Evolutionary conservation across 2,329 filamentous ascomycete genomes (phyloP).

Genomic region (Fusarium drepaniforme): DNA sequence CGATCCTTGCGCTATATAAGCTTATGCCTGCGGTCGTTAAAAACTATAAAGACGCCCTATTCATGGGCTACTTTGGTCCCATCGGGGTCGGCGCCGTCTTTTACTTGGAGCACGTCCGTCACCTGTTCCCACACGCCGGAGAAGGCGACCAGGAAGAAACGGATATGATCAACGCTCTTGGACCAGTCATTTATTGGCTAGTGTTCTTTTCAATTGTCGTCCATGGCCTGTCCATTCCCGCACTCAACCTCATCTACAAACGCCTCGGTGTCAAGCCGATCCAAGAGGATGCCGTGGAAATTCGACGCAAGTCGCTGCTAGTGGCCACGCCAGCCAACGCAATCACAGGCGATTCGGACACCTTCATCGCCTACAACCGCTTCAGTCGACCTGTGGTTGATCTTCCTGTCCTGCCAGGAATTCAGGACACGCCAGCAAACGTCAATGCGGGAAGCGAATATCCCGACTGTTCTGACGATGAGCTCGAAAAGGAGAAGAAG

Average conservation of each 20-base stretch:
- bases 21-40: conserved; percentile 64
- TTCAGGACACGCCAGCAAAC: conserved; percentile 8
- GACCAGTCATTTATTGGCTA: conserved; percentile 57
- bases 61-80: conserved; percentile 79
- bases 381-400: conserved; percentile 55
- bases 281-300: conserved; percentile 55
- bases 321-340: conserved; percentile 54
- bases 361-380: conserved; percentile 61
- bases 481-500: conserved; percentile 9
- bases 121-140: conserved; percentile 54
- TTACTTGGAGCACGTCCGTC: conserved; percentile 69
- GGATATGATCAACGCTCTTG: conserved; percentile 51
- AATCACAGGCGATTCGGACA: conserved; percentile 49
- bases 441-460: conserved; percentile 21
- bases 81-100: conserved; percentile 84
- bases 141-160: conserved; percentile 51
- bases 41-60: conserved; percentile 69
- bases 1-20: conserved; percentile 66
- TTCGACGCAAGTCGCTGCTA: conserved; percentile 52
- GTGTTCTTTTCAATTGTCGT: conserved; percentile 46
- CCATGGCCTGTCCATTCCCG: conserved; percentile 59
- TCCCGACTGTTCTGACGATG: conserved; percentile 28
- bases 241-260: conserved; percentile 24
- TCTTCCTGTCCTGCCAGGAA: not conserved
- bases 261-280: conserved; percentile 53